Percentiles rank a stretch among this genome's conserved stretches.
phyloP scores from a whole-genome alignment of 83 land plant species.

The Picea abies region DNA sequence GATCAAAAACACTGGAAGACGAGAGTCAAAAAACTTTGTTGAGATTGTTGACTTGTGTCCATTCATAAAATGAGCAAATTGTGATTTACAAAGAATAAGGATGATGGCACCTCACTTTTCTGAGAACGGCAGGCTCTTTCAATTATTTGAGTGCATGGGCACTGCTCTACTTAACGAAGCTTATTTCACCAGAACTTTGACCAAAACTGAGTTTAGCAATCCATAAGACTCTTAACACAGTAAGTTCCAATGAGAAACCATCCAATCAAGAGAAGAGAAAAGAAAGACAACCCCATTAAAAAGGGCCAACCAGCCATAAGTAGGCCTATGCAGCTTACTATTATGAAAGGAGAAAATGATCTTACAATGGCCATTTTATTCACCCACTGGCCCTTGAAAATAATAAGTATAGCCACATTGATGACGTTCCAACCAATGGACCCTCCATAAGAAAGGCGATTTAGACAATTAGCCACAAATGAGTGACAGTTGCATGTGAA shows the following conservation, averaged over 20 bases:
- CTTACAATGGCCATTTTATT: slow-evolving; percentile 52
- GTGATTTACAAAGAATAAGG: background rate
- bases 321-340: slow-evolving; percentile 56
- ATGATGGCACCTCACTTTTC: background rate
- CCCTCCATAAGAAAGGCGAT: slow-evolving; percentile 69
- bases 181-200: background rate
- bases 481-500: slow-evolving; percentile 94
- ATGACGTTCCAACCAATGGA: slow-evolving; percentile 74
- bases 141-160: slow-evolving; percentile 1
- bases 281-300: slow-evolving; percentile 56
- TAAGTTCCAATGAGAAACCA: slow-evolving; percentile 77
- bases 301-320: slow-evolving; percentile 77
- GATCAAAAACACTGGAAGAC: background rate
- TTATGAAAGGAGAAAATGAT: slow-evolving; percentile 65
- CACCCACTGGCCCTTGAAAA: slow-evolving; percentile 71
- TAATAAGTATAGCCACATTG: slow-evolving; percentile 50
- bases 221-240: slow-evolving; percentile 49
- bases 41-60: background rate
- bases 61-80: background rate
- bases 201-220: slow-evolving; percentile 25
- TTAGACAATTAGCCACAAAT: slow-evolving; percentile 80
- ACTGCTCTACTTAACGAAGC: background rate
- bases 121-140: background rate
- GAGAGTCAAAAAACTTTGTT: slow-evolving; percentile 1
- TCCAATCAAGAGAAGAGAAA: slow-evolving; percentile 61